Conservation (phyloP, 345 rosid species). For the Citrus australasica region DNA sequence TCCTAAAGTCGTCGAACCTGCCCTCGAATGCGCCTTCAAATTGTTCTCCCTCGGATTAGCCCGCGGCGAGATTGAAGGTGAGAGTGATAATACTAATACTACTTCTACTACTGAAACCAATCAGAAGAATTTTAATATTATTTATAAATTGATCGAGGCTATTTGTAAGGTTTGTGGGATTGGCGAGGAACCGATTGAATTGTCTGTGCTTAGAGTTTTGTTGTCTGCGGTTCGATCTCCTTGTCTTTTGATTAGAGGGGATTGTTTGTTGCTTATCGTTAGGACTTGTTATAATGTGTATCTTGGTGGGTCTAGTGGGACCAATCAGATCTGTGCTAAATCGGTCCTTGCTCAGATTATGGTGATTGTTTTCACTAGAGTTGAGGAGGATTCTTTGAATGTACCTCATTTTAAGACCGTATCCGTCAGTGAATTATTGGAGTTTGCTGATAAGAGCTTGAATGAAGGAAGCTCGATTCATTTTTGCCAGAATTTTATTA, state of each 20-base stretch:
- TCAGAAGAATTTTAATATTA: neutral
- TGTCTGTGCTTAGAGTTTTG: slow-evolving; percentile 66
- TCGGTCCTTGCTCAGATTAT: slow-evolving; percentile 84
- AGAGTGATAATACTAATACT: neutral
- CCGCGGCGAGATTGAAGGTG: slow-evolving; percentile 48
- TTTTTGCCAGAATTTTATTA: slow-evolving; percentile 67
- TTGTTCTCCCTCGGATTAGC: slow-evolving; percentile 69
- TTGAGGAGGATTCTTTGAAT: slow-evolving; percentile 67
- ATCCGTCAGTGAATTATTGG: slow-evolving; percentile 67
- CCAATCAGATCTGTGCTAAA: slow-evolving; percentile 96
- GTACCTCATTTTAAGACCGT: slow-evolving; percentile 41
- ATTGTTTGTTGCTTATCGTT: slow-evolving; percentile 66
- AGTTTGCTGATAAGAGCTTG: slow-evolving; percentile 78
- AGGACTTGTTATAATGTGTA: slow-evolving; percentile 90
- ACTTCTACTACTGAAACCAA: neutral
- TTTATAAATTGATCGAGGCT: slow-evolving; percentile 40
- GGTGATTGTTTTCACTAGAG: slow-evolving; percentile 67
- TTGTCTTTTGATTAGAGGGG: slow-evolving; percentile 72
- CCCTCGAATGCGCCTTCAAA: slow-evolving; percentile 75
- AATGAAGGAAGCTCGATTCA: slow-evolving; percentile 86
- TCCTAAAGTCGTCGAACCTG: slow-evolving; percentile 72
- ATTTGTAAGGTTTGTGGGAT: slow-evolving; percentile 61
- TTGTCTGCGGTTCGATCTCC: slow-evolving; percentile 78
- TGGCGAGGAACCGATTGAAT: slow-evolving; percentile 77
- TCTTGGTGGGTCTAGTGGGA: slow-evolving; percentile 72